Conservation (phyloP, 2,329 filamentous ascomycete species). For the Colletotrichum viniferum region DNA sequence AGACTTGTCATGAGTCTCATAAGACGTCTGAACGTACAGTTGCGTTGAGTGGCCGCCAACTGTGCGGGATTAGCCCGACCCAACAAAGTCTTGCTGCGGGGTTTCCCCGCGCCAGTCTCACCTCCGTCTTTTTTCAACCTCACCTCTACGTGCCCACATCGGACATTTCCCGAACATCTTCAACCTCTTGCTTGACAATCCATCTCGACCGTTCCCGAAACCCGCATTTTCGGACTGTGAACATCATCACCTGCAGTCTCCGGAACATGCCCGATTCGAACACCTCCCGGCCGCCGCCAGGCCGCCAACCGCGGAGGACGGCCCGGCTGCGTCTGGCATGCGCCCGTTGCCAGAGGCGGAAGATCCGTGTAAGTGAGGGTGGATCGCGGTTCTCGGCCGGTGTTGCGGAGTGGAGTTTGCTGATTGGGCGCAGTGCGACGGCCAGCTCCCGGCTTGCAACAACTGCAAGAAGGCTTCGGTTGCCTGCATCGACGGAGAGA, state of each 20-base stretch:
- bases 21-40: background rate
- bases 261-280: slow-evolving; percentile 7
- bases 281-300: slow-evolving; percentile 14
- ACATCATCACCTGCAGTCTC: background rate
- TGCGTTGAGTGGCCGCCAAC: background rate
- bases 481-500: slow-evolving; percentile 48
- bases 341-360: slow-evolving; percentile 49
- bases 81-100: slow-evolving; percentile 1
- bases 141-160: background rate
- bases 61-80: background rate
- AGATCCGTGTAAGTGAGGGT: slow-evolving; percentile 47
- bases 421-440: slow-evolving; percentile 44
- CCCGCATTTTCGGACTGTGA: background rate
- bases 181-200: background rate
- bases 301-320: slow-evolving; percentile 26
- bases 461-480: slow-evolving; percentile 47
- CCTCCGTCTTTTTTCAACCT: slow-evolving; percentile 18
- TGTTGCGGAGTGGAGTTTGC: background rate
- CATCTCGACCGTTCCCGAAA: background rate
- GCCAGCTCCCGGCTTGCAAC: slow-evolving; percentile 43
- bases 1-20: background rate
- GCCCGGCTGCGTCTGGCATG: slow-evolving; percentile 27
- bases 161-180: slow-evolving; percentile 3
- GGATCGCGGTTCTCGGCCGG: background rate
- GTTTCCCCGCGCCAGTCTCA: background rate